phyloP scores from a whole-genome alignment of 148 eudicot genomes.

The Rhododendron kiyosumense region DNA sequence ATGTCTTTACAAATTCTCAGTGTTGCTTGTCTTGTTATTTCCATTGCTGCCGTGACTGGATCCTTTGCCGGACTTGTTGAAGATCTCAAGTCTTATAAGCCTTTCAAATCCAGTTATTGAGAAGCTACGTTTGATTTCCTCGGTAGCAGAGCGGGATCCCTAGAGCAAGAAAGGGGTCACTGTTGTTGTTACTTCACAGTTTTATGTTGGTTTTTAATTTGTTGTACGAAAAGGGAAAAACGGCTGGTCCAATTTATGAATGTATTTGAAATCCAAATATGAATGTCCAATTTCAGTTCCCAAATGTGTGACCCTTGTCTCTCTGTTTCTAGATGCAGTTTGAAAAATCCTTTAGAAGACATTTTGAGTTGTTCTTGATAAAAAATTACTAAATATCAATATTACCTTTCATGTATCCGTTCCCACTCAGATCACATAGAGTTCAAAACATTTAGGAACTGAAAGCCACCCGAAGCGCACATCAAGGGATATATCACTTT shows the following conservation, averaged over 20 bases:
- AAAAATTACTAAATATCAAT: too few species aligned
- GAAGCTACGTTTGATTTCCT: too few species aligned
- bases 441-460: too few species aligned
- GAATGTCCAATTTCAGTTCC: not conserved
- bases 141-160: not conserved
- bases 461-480: too few species aligned
- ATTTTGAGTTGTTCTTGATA: too few species aligned
- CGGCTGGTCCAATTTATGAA: not conserved
- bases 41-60: constrained; percentile 33
- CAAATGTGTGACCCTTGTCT: not conserved
- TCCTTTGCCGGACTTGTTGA: constrained; percentile 29
- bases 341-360: too few species aligned
- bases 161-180: not conserved
- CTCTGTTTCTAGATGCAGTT: too few species aligned
- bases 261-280: not conserved
- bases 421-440: too few species aligned
- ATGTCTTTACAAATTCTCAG: constrained; percentile 29
- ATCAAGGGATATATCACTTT: too few species aligned
- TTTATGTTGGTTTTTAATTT: too few species aligned
- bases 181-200: not conserved
- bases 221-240: not conserved
- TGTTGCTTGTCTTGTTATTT: constrained; percentile 24
- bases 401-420: too few species aligned
- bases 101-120: constrained; percentile 26
- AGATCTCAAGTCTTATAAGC: constrained; percentile 29